These are phyloP conservation scores for Aspergillus versicolor DNA, from an alignment of 2,329 filamentous ascomycete genomes.

Conservation along the genomic window DNA sequence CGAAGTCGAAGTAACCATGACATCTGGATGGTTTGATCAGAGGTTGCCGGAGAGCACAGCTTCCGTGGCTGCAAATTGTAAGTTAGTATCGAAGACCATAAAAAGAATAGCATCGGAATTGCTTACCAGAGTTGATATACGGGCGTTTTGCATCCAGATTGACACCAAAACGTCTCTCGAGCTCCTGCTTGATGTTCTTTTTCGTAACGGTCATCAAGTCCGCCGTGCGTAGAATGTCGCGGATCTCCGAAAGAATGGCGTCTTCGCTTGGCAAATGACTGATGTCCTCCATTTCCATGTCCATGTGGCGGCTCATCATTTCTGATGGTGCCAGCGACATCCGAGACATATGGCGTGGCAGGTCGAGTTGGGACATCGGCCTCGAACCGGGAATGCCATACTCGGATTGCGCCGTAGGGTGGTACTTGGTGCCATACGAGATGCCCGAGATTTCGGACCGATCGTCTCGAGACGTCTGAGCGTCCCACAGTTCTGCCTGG, in stretches of 20 bases:
- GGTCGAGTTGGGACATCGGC: slow-evolving; percentile 60
- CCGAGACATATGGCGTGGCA: slow-evolving; percentile 60
- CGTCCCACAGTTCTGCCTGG: slow-evolving; percentile 96
- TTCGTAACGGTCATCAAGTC: slow-evolving; percentile 98
- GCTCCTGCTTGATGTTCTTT: slow-evolving; percentile 93
- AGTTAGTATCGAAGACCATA: background rate
- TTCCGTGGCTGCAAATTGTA: background rate
- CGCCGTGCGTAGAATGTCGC: slow-evolving; percentile 85
- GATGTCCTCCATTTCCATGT: slow-evolving; percentile 74
- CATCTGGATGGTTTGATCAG: background rate
- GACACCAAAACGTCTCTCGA: slow-evolving; percentile 87
- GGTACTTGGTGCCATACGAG: slow-evolving; percentile 87
- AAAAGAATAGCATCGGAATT: slow-evolving; percentile 1
- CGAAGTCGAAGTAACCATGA: background rate
- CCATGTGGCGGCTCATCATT: slow-evolving; percentile 62
- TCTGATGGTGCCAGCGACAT: slow-evolving; percentile 81
- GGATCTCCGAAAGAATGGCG: slow-evolving; percentile 85
- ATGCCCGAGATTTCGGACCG: slow-evolving; percentile 88
- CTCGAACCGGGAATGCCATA: slow-evolving; percentile 67
- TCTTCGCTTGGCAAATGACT: slow-evolving; percentile 82
- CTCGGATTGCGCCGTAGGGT: slow-evolving; percentile 64
- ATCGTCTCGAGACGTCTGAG: slow-evolving; percentile 79
- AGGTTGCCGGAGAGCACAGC: background rate
- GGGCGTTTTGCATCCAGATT: slow-evolving; percentile 82
- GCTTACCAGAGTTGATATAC: slow-evolving; percentile 89